phyloP scores from a whole-genome alignment of 352 stramenopile species.

The Phytopythium delawarense region DNA sequence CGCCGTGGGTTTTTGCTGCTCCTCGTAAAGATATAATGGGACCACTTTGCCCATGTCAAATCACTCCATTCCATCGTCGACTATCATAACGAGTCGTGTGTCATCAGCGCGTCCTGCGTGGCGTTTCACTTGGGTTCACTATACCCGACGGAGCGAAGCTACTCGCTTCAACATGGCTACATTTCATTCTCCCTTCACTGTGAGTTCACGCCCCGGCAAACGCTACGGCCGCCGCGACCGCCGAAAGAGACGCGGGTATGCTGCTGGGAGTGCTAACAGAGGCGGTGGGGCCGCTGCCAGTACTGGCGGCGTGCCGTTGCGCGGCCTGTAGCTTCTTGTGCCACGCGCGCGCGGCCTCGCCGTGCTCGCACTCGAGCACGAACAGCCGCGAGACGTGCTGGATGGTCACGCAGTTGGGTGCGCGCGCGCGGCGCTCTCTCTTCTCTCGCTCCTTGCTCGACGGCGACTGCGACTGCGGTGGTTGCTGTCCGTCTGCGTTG shows the following conservation, averaged over 20 bases:
- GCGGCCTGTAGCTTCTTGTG: constrained; percentile 63
- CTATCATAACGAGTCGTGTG: not conserved
- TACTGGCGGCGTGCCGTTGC: constrained; percentile 2
- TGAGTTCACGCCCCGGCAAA: too few relatives aligned
- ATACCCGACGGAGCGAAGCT: not conserved
- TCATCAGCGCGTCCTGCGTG: not conserved
- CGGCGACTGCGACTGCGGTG: not conserved
- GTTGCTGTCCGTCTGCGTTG: not conserved
- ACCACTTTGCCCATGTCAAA: not conserved
- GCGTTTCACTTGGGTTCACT: not conserved
- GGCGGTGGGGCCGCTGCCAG: not conserved
- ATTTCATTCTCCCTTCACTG: not conserved
- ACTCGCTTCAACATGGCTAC: not conserved
- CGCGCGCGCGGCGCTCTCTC: not conserved
- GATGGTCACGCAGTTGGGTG: constrained; percentile 30
- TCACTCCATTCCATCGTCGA: not conserved
- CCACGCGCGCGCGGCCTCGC: constrained; percentile 37
- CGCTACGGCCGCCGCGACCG: not conserved
- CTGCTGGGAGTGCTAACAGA: not conserved
- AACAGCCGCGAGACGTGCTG: constrained; percentile 40
- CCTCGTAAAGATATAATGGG: not conserved
- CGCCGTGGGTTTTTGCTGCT: not conserved
- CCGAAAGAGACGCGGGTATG: not conserved
- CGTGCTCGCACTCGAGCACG: constrained; percentile 56
- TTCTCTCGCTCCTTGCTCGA: not conserved